Evolutionary conservation across 805 yeast genomes (phyloP).

Genomic region (Schizosaccharomyces osmophilus): DNA sequence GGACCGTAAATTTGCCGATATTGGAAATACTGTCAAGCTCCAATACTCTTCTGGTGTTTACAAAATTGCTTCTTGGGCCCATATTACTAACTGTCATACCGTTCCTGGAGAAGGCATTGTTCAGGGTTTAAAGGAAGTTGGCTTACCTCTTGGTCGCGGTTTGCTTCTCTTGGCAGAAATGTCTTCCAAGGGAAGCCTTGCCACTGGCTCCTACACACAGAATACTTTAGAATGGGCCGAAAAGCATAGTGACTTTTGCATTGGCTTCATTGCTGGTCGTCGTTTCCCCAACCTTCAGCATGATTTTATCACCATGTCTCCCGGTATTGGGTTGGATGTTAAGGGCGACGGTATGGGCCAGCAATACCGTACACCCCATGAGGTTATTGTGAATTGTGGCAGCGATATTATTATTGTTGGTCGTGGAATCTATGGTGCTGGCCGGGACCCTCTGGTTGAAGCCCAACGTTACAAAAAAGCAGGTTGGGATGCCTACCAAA

Average conservation of each 20-base stretch:
- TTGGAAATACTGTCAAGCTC: slow-evolving; percentile 87
- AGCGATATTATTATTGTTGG: slow-evolving; percentile 95
- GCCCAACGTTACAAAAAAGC: slow-evolving; percentile 76
- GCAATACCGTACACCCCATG: slow-evolving; percentile 79
- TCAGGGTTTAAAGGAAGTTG: slow-evolving; percentile 43
- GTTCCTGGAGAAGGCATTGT: slow-evolving; percentile 91
- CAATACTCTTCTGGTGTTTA: slow-evolving; percentile 82
- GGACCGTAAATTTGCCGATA: slow-evolving; percentile 95
- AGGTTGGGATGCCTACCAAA: slow-evolving; percentile 81
- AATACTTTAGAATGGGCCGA: slow-evolving; percentile 79
- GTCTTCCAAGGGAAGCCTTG: slow-evolving; percentile 80
- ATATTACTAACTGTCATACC: slow-evolving; percentile 92
- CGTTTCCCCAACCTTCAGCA: slow-evolving; percentile 57
- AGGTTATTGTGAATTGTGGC: slow-evolving; percentile 52
- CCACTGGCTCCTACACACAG: slow-evolving; percentile 71
- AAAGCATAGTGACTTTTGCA: slow-evolving; percentile 64
- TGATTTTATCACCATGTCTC: slow-evolving; percentile 93
- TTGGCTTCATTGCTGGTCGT: slow-evolving; percentile 88
- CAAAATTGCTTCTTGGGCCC: slow-evolving; percentile 82
- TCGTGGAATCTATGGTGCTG: slow-evolving; percentile 83
- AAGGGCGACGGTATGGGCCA: slow-evolving; percentile 91
- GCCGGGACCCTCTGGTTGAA: slow-evolving; percentile 71
- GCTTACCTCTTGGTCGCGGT: slow-evolving; percentile 36
- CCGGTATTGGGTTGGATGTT: slow-evolving; percentile 94
- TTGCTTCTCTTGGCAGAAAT: slow-evolving; percentile 85